phyloP scores from a whole-genome alignment of 805 yeast genomes.

The Candida maris region DNA sequence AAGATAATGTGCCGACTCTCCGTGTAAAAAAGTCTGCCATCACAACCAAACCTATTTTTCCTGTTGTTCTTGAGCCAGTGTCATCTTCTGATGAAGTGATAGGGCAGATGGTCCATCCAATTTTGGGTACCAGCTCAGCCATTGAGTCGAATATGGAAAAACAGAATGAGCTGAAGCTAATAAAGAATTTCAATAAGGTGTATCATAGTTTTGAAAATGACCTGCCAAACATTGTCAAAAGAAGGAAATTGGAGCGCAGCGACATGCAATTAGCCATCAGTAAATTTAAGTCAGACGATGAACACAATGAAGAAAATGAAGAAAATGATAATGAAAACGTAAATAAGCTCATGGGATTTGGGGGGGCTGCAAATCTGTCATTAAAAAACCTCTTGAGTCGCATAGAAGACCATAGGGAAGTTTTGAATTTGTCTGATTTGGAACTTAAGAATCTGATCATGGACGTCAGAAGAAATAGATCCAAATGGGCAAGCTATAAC shows the following conservation, averaged over 20 bases:
- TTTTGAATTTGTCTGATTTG: conserved; percentile 66
- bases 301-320: conserved; percentile 13
- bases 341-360: conserved; percentile 29
- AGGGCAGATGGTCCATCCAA: conserved; percentile 34
- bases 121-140: conserved; percentile 34
- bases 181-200: conserved; percentile 65
- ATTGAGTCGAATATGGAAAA: conserved; percentile 41
- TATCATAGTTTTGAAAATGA: conserved; percentile 78
- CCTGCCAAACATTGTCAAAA: conserved; percentile 66
- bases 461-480: conserved; percentile 92
- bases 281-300: conserved; percentile 19
- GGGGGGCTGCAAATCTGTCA: conserved; percentile 72
- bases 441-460: conserved; percentile 81
- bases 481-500: conserved; percentile 97
- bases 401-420: conserved; percentile 78
- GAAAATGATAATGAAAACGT: conserved; percentile 25
- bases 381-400: conserved; percentile 75
- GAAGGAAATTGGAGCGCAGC: conserved; percentile 74
- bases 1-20: conserved; percentile 15
- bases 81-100: conserved; percentile 29
- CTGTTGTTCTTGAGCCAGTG: conserved; percentile 23
- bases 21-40: conserved; percentile 17
- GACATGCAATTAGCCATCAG: conserved; percentile 60
- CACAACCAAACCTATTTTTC: conserved; percentile 29
- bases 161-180: conserved; percentile 36